A percentile compares a stretch with the other conserved stretches of the same genome.
Evolutionary conservation across 2,329 filamentous ascomycete species (phyloP).

Genomic region (Aspergillus udagawae): DNA sequence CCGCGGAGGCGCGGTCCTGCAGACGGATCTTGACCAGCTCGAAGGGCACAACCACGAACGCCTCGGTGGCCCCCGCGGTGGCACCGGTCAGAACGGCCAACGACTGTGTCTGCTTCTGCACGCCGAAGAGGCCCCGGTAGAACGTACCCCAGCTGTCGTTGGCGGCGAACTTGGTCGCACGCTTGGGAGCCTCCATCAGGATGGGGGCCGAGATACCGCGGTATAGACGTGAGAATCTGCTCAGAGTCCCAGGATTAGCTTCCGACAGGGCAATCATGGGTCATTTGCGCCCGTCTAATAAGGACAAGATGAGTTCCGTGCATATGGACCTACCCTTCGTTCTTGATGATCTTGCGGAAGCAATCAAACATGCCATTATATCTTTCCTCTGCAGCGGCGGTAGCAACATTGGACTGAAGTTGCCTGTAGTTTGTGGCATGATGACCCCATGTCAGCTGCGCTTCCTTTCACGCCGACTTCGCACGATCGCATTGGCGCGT

Average conservation of each 20-base stretch:
- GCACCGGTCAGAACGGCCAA: constrained; percentile 92
- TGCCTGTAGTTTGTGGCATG: constrained; percentile 54
- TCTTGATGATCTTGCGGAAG: constrained; percentile 92
- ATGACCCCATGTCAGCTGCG: neutral
- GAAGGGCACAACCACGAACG: constrained; percentile 96
- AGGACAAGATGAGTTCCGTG: no score
- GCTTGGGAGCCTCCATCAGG: constrained; percentile 94
- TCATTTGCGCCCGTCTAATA: neutral
- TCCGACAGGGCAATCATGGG: neutral
- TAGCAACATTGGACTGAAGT: constrained; percentile 68
- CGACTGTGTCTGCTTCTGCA: constrained; percentile 82
- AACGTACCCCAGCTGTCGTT: constrained; percentile 98
- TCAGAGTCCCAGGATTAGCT: neutral
- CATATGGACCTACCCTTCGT: constrained; percentile 72
- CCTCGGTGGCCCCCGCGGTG: constrained; percentile 89
- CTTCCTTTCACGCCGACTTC: neutral
- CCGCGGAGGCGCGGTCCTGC: constrained; percentile 89
- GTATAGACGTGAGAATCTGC: constrained; percentile 82
- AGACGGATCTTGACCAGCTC: constrained; percentile 98
- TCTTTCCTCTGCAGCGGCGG: constrained; percentile 65
- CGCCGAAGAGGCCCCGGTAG: constrained; percentile 82
- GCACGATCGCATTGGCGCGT: neutral
- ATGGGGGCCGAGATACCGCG: constrained; percentile 94
- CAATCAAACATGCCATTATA: constrained; percentile 99
- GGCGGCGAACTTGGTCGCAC: constrained; percentile 97